Conservation (phyloP, 495 filamentous ascomycete genomes). For the Baudoinia panamericana region DNA sequence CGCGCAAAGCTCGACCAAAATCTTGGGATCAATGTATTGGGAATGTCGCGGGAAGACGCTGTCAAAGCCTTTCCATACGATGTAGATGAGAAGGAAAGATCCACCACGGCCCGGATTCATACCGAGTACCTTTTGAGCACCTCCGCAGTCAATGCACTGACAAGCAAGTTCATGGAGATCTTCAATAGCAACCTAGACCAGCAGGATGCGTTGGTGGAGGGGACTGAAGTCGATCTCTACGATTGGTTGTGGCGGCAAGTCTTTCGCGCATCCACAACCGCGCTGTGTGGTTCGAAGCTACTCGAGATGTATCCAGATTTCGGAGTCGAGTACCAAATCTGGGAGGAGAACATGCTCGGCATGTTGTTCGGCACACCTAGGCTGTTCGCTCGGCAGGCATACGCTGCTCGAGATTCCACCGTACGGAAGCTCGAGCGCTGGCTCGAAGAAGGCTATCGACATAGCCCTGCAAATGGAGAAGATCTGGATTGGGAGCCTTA, state of each 20-base stretch:
- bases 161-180: constrained; percentile 2
- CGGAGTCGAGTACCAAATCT: constrained; percentile 12
- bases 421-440: constrained; percentile 10
- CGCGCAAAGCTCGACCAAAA: constrained; percentile 5
- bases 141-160: constrained; percentile 1
- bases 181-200: background rate
- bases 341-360: constrained; percentile 11
- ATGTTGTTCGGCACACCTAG: constrained; percentile 9
- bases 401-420: constrained; percentile 2
- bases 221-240: constrained; percentile 9
- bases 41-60: constrained; percentile 4
- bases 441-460: background rate
- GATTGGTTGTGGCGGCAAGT: constrained; percentile 12
- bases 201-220: background rate
- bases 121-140: constrained; percentile 1
- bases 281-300: constrained; percentile 12
- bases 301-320: constrained; percentile 15
- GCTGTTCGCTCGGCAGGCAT: constrained; percentile 6
- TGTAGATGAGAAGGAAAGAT: constrained; percentile 6
- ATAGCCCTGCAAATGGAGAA: constrained; percentile 1
- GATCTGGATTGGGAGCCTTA: constrained; percentile 7
- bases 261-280: constrained; percentile 10
- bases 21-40: constrained; percentile 1
- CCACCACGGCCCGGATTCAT: background rate
- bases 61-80: constrained; percentile 7